A percentile compares a stretch with the other conserved stretches of the same genome.
Evolutionary conservation across 1,284 basidiomycete species (phyloP).

Genomic region (Sphagnurus paluster): DNA sequence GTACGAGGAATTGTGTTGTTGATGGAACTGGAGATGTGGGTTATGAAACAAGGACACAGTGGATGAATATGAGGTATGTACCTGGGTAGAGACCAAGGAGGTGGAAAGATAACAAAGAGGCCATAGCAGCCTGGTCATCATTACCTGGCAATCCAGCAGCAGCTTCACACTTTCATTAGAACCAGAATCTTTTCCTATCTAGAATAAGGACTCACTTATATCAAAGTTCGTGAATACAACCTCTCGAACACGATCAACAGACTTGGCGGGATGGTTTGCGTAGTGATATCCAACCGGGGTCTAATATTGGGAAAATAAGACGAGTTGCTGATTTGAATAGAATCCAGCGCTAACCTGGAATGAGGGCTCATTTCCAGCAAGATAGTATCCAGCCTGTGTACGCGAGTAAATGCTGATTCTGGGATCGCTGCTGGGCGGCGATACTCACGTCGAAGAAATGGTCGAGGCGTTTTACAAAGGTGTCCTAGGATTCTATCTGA

Average conservation of each 20-base stretch:
- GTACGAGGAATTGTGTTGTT: constrained; percentile 58
- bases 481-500: constrained; percentile 65
- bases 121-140: constrained; percentile 48
- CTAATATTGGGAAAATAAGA: too few species aligned
- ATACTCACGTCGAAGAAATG: too few species aligned
- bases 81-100: constrained; percentile 19
- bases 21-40: constrained; percentile 42
- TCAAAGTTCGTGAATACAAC: constrained; percentile 57
- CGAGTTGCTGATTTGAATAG: too few species aligned
- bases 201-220: constrained; percentile 41
- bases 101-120: background rate
- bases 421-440: too few species aligned
- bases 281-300: constrained; percentile 61
- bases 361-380: constrained; percentile 60
- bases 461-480: constrained; percentile 19
- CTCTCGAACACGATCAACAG: constrained; percentile 52
- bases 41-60: constrained; percentile 10
- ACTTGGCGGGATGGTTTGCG: constrained; percentile 51
- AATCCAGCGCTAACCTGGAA: constrained; percentile 52
- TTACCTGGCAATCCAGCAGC: constrained; percentile 57
- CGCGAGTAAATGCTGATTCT: constrained; percentile 15
- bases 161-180: constrained; percentile 24
- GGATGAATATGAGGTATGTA: background rate
- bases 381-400: constrained; percentile 46
- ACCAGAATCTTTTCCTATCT: background rate